A percentile compares a stretch with the other conserved stretches of the same genome.
Evolutionary conservation across 2,329 filamentous ascomycete species (phyloP).

Genomic region (Cladorrhinum sp.): DNA sequence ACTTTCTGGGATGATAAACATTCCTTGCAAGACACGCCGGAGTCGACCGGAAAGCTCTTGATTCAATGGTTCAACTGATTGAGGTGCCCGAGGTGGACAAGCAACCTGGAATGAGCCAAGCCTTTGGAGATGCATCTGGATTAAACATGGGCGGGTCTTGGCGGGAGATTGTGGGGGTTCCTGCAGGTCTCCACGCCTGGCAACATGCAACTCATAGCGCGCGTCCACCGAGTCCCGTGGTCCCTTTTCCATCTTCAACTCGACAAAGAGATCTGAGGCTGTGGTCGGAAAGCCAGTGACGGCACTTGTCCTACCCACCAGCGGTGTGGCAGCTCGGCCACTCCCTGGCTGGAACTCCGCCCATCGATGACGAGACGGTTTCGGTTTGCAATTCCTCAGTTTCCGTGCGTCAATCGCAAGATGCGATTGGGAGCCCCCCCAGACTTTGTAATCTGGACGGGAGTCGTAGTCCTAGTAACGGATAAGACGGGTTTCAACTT

Average conservation of each 20-base stretch:
- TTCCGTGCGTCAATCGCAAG: not conserved
- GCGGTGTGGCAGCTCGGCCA: not conserved
- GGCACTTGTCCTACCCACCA: slow-evolving; percentile 2
- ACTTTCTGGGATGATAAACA: slow-evolving; percentile 3
- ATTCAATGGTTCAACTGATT: not conserved
- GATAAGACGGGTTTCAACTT: not conserved
- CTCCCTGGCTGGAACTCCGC: not conserved
- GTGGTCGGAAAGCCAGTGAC: slow-evolving; percentile 6
- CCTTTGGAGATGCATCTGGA: not conserved
- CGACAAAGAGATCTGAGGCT: not conserved
- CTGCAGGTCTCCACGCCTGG: not conserved
- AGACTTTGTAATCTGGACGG: not conserved
- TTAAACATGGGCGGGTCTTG: not conserved
- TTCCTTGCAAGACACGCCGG: not conserved
- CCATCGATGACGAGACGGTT: not conserved
- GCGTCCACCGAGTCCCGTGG: not conserved
- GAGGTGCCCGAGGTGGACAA: not conserved
- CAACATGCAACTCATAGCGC: not conserved
- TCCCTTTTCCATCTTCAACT: not conserved
- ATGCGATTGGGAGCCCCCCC: slow-evolving; percentile 6
- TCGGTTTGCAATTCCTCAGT: not conserved
- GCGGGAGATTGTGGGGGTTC: not conserved
- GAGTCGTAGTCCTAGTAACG: not conserved
- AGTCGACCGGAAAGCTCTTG: not conserved
- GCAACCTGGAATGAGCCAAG: not conserved